phyloP scores from a whole-genome alignment of 768 basidiomycete genomes.

The Hericium coralloides region DNA sequence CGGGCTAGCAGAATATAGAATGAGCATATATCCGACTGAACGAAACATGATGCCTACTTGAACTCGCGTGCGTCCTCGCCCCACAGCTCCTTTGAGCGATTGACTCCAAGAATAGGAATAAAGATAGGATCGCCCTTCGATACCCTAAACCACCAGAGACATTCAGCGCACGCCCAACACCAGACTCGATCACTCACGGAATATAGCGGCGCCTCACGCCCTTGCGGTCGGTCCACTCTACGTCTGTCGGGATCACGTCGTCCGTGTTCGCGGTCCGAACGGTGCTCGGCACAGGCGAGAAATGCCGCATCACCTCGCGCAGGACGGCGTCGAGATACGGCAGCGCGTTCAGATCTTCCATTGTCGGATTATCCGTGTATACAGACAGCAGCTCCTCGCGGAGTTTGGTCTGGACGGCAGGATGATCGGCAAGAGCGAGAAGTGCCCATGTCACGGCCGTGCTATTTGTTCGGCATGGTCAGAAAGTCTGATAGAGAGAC shows the following conservation, averaged over 20 bases:
- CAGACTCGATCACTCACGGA: constrained; percentile 4
- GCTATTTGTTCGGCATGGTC: neutral
- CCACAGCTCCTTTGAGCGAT: constrained; percentile 23
- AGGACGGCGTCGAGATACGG: constrained; percentile 25
- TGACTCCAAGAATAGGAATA: constrained; percentile 22
- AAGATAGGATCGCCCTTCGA: constrained; percentile 20
- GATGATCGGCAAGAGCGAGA: constrained; percentile 22
- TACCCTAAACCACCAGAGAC: constrained; percentile 4
- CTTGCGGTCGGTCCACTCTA: constrained; percentile 12
- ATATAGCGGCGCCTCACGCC: constrained; percentile 8
- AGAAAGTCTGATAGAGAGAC: too few relatives aligned
- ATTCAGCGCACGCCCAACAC: too few relatives aligned
- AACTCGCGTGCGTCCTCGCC: constrained; percentile 31
- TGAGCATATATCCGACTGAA: neutral
- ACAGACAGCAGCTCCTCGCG: constrained; percentile 24
- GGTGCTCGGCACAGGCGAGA: constrained; percentile 17
- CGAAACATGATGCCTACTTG: constrained; percentile 8
- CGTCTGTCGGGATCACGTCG: constrained; percentile 22
- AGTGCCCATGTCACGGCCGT: constrained; percentile 27
- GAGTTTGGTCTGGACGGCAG: constrained; percentile 24
- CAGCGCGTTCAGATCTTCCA: constrained; percentile 24
- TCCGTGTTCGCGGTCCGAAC: constrained; percentile 19
- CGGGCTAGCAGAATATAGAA: constrained; percentile 13
- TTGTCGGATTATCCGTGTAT: constrained; percentile 11
- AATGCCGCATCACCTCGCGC: constrained; percentile 21